Conservation (phyloP, 768 basidiomycete species). For the Tricholoma bakamatsutake region DNA sequence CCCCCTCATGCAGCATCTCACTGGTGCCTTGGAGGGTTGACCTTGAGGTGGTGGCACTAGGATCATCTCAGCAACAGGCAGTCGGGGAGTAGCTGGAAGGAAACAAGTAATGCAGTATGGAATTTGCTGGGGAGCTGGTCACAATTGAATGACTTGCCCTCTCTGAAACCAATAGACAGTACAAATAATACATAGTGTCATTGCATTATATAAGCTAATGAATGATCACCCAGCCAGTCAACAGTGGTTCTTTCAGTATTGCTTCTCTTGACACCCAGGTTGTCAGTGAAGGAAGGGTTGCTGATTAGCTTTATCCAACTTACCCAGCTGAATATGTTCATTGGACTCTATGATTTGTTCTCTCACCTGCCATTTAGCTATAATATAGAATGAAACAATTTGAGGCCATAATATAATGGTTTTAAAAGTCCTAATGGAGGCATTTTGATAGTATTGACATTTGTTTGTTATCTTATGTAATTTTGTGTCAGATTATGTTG, state of each 20-base stretch:
- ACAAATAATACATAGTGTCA: too few species aligned
- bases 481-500: too few species aligned
- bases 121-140: slow-evolving; percentile 6
- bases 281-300: neutral
- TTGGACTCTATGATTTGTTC: too few species aligned
- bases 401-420: too few species aligned
- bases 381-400: too few species aligned
- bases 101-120: slow-evolving; percentile 3
- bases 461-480: too few species aligned
- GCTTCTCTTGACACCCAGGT: neutral
- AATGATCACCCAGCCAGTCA: neutral
- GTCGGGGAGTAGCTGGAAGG: neutral
- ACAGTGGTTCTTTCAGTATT: neutral
- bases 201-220: neutral
- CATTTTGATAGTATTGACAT: too few species aligned
- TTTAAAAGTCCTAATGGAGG: too few species aligned
- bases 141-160: slow-evolving; percentile 8
- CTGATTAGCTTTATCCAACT: too few species aligned
- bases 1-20: slow-evolving; percentile 10
- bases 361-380: too few species aligned
- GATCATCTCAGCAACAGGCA: neutral
- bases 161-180: too few species aligned
- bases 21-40: slow-evolving; percentile 12
- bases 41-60: slow-evolving; percentile 8
- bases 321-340: too few species aligned